phyloP scores from a whole-genome alignment of 1,284 basidiomycete species.

The Malassezia nana region DNA sequence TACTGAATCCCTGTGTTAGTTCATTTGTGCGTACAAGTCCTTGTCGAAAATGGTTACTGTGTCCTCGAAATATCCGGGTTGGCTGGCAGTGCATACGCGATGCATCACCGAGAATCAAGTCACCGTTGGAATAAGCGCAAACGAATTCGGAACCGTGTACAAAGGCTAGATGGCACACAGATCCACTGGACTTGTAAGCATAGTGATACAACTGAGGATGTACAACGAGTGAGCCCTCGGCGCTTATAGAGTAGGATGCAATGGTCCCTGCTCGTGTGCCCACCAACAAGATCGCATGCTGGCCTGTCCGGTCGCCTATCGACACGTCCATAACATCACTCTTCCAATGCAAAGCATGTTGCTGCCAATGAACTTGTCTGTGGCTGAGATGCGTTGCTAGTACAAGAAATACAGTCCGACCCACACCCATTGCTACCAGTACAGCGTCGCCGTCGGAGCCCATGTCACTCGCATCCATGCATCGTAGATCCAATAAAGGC shows the following conservation, averaged over 20 bases:
- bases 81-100: conserved; percentile 1
- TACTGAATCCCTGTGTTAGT: conserved; percentile 3
- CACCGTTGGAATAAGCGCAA: conserved; percentile 15
- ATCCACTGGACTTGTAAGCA: neutral
- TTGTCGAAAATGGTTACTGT: conserved; percentile 4
- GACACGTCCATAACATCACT: conserved; percentile 10
- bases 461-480: conserved; percentile 1
- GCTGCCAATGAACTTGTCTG: neutral
- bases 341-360: neutral
- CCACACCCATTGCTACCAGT: neutral
- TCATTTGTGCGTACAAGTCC: conserved; percentile 3
- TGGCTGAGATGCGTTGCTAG: neutral
- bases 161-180: conserved; percentile 1
- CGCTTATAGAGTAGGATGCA: neutral
- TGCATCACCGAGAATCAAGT: conserved; percentile 6
- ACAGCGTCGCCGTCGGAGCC: neutral
- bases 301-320: neutral
- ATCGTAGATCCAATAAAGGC: conserved; percentile 6
- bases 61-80: neutral
- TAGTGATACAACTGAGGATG: neutral
- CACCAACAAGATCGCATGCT: neutral
- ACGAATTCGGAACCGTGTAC: conserved; percentile 4
- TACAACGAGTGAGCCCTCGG: neutral
- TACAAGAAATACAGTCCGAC: neutral
- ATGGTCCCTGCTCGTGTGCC: conserved; percentile 5